phyloP scores from a whole-genome alignment of 2,329 filamentous ascomycete species.

The Tolypocladium endophyticum region DNA sequence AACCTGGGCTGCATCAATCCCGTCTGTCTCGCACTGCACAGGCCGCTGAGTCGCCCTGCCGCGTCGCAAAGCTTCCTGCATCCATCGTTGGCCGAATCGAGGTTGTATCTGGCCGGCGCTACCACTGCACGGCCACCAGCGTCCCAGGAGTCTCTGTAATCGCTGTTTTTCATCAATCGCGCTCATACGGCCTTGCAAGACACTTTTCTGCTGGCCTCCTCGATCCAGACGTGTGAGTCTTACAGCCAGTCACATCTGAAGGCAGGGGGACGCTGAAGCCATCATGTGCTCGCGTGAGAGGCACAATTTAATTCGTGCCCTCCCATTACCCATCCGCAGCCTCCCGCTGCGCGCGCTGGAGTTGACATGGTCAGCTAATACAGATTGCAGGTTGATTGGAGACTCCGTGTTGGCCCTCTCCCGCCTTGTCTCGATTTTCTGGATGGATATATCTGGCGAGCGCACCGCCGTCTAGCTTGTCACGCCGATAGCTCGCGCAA shows the following conservation, averaged over 20 bases:
- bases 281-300: neutral
- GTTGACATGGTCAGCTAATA: neutral
- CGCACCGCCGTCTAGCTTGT: too few species aligned
- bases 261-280: neutral
- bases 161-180: neutral
- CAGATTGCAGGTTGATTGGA: neutral
- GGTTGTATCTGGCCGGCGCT: neutral
- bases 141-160: neutral
- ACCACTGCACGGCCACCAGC: neutral
- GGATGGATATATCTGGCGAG: neutral
- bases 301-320: neutral
- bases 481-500: neutral
- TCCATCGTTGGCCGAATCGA: neutral
- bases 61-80: neutral
- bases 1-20: neutral
- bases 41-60: neutral
- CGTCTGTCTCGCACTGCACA: neutral
- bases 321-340: neutral
- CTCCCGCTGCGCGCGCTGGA: neutral
- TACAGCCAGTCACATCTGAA: neutral
- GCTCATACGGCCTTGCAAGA: neutral
- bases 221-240: neutral
- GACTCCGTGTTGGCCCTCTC: neutral
- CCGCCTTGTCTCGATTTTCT: too few species aligned
- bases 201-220: neutral